phyloP scores from a whole-genome alignment of 768 basidiomycete genomes.

The Psilocybe subaeruginosa region DNA sequence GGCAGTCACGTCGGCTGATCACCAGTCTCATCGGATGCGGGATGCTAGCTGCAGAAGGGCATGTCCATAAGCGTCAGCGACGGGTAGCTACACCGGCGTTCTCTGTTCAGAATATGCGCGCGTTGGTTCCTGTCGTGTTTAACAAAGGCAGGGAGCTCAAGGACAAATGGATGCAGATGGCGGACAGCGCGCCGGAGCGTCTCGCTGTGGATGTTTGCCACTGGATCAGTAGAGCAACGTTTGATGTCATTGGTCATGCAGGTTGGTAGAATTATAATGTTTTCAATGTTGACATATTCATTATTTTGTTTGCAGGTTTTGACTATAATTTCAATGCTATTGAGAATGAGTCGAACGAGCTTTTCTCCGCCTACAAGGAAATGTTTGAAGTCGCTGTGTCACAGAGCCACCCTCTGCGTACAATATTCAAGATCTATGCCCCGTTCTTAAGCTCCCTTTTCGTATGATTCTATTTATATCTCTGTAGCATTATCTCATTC shows the following conservation, averaged over 20 bases:
- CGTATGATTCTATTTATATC: slow-evolving; percentile 42
- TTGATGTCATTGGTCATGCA: slow-evolving; percentile 91
- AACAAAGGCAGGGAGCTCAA: slow-evolving; percentile 64
- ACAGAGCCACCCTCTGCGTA: slow-evolving; percentile 48
- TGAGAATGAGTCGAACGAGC: slow-evolving; percentile 74
- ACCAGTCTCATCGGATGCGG: slow-evolving; percentile 81
- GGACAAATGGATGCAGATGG: slow-evolving; percentile 60
- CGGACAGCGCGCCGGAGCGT: slow-evolving; percentile 25
- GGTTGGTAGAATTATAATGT: slow-evolving; percentile 42
- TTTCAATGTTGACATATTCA: neutral
- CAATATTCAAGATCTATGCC: slow-evolving; percentile 56
- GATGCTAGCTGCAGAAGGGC: slow-evolving; percentile 80
- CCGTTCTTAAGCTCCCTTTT: slow-evolving; percentile 59
- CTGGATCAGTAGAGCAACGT: slow-evolving; percentile 83
- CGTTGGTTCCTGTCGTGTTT: slow-evolving; percentile 73
- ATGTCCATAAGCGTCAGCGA: slow-evolving; percentile 78
- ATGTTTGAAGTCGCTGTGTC: slow-evolving; percentile 81
- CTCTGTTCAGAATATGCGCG: slow-evolving; percentile 76
- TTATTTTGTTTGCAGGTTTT: slow-evolving; percentile 56
- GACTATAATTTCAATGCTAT: slow-evolving; percentile 88
- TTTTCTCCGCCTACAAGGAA: slow-evolving; percentile 80
- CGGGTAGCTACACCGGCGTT: slow-evolving; percentile 80
- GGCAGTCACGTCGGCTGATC: slow-evolving; percentile 75
- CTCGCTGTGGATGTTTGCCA: slow-evolving; percentile 69
- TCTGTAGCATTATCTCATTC: neutral